Evolutionary conservation across 2,329 filamentous ascomycete genomes (phyloP), one percentile per base, ranked within the genome.

Genomic region (Blastomyces parvus): DNA sequence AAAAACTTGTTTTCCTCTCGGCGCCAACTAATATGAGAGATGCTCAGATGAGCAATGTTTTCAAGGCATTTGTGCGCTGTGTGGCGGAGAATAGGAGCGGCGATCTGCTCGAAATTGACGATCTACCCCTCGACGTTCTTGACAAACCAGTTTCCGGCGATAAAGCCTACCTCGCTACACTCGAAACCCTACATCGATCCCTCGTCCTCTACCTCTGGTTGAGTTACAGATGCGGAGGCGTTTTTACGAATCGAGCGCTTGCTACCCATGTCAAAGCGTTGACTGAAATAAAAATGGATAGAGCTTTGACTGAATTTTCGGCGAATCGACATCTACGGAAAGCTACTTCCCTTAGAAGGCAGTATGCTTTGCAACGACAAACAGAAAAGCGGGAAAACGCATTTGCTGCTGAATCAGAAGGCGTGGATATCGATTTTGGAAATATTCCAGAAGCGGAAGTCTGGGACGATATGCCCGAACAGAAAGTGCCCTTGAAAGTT

Each of bases 161-260:
- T 17, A 77, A 82, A 61, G 73, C 79, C 0, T 90, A 91, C 67
- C 80, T 99, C 13, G 78, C 80, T 62, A 76, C 80, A 9, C 79
- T 97, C 25, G 94, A 99, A 74, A 74, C 79, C 2, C 81, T 99
- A 19, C 94, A 99, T 77, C 89, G 90, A 70, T 81, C 85, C 36
- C 79, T 99, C 46, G 90, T 93, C 55, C 79, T 92, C 57, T 99
- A 97, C 72, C 82, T 96, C 1, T 99, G 94, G 94, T 81, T 99
- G 19, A 93, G 89, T 69, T 97, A 93, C 75, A 87, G 93, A 7
- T 96, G 93, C 74, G 82, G 86, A 3, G 89, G 90, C 59, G 82
- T 95, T 60, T 96, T 97, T 74, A 83, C 80, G 6, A 89, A 87
- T 67, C 85, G 93, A 69, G 80, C 80, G 0, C 80, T 96, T 53